A percentile compares a stretch with the other conserved stretches of the same genome.
phyloP scores from a whole-genome alignment of 2,329 filamentous ascomycete genomes.

The Aspergillus sp. region DNA sequence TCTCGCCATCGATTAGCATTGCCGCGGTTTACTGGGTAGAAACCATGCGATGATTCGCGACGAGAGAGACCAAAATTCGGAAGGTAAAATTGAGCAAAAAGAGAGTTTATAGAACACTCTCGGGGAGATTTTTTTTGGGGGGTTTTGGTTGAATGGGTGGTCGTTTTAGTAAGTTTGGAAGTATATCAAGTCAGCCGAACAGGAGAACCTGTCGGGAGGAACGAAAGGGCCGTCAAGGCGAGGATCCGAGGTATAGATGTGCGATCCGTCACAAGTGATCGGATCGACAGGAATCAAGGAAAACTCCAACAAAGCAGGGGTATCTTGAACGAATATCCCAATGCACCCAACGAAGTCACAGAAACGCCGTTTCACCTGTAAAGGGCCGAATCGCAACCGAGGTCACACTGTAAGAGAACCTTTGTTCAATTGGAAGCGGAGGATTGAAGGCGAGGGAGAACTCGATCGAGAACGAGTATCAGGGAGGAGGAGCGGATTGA shows the following conservation, averaged over 20 bases:
- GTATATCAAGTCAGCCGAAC: conserved; percentile 17
- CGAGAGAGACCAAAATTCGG: conserved; percentile 15
- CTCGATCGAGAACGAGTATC: conserved; percentile 15
- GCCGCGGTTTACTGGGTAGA: conserved; percentile 33
- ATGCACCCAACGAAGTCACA: conserved; percentile 22
- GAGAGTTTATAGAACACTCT: conserved; percentile 10
- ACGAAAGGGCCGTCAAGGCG: conserved; percentile 34
- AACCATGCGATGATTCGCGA: conserved; percentile 42
- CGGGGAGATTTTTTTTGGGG: conserved; percentile 10
- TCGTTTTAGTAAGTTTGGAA: neutral
- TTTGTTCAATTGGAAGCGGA: conserved; percentile 12
- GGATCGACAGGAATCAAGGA: conserved; percentile 24
- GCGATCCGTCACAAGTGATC: conserved; percentile 25
- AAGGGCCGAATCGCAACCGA: conserved; percentile 19
- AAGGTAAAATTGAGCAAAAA: conserved; percentile 9
- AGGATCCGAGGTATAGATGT: conserved; percentile 20
- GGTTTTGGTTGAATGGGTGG: neutral
- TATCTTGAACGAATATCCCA: conserved; percentile 33
- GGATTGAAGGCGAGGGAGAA: neutral
- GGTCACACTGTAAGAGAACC: conserved; percentile 8
- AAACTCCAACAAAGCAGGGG: conserved; percentile 32
- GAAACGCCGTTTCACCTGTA: conserved; percentile 24
- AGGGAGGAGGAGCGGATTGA: conserved; percentile 10
- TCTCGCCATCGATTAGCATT: conserved; percentile 92
- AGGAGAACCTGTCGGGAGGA: conserved; percentile 21